Conservation (phyloP, 306 rosid genomes). For the Vachellia collinsii region DNA sequence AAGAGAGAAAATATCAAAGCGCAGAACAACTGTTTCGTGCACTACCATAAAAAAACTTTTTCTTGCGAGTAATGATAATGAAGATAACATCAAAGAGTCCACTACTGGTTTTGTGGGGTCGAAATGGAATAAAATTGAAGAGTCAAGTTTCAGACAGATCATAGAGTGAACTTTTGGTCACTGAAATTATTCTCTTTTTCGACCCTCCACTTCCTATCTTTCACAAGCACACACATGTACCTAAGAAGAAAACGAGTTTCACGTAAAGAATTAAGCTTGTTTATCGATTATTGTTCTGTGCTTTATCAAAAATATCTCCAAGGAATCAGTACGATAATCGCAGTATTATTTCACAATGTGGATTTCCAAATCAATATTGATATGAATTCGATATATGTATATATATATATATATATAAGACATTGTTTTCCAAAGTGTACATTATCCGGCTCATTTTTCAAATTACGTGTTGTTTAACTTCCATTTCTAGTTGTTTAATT, state of each 20-base stretch:
- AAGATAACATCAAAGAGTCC: background rate
- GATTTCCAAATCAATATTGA: background rate
- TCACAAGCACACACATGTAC: background rate
- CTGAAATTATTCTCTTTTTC: background rate
- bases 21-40: background rate
- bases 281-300: background rate
- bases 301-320: background rate
- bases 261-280: background rate
- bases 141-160: background rate
- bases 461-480: background rate
- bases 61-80: background rate
- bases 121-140: background rate
- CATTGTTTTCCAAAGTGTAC: background rate
- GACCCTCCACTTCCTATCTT: background rate
- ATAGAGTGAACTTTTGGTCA: background rate
- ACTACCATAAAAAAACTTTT: background rate
- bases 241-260: background rate
- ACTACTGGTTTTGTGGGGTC: slow-evolving; percentile 8
- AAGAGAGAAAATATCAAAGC: background rate
- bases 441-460: background rate
- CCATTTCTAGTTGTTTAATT: background rate
- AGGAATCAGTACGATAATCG: background rate
- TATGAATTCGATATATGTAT: background rate
- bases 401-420: background rate
- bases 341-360: background rate